Conservation (phyloP, 2,329 filamentous ascomycete species). For the Grosmannia penicillata region DNA sequence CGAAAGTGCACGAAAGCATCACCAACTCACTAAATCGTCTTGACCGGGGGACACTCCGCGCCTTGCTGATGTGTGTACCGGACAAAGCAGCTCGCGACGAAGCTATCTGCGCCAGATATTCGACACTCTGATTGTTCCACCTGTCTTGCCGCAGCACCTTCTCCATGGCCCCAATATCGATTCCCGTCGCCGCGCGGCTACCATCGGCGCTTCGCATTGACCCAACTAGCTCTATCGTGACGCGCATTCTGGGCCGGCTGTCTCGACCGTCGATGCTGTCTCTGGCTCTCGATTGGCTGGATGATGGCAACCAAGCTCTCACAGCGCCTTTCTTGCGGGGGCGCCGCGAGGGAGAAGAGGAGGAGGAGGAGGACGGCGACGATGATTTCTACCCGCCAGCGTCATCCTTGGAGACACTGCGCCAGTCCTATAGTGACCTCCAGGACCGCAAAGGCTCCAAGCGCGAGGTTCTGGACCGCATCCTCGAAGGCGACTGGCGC, state of each 20-base stretch:
- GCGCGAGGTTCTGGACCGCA: constrained; percentile 47
- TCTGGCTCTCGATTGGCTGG: constrained; percentile 65
- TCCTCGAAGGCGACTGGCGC: constrained; percentile 55
- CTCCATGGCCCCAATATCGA: constrained; percentile 40
- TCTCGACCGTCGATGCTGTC: constrained; percentile 58
- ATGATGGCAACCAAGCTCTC: constrained; percentile 44
- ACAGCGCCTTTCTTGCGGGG: constrained; percentile 42
- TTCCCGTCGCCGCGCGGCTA: constrained; percentile 58
- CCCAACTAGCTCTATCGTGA: constrained; percentile 45
- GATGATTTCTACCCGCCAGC: constrained; percentile 56
- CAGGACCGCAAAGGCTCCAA: constrained; percentile 45
- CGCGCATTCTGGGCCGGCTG: constrained; percentile 53
- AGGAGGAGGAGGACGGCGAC: constrained; percentile 39
- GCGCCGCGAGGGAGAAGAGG: constrained; percentile 14
- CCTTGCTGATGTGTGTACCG: too few species aligned
- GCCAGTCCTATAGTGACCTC: constrained; percentile 46
- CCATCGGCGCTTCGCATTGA: constrained; percentile 57
- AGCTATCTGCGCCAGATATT: neutral
- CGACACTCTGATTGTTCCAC: too few species aligned
- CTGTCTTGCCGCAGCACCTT: too few species aligned
- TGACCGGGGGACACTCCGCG: too few species aligned
- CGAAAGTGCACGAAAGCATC: neutral
- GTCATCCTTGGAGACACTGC: constrained; percentile 49
- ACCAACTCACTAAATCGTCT: neutral
- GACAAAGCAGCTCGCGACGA: too few species aligned